Evolutionary conservation across 1,284 basidiomycete species (phyloP).

Genomic region (Jaminaea rosea): DNA sequence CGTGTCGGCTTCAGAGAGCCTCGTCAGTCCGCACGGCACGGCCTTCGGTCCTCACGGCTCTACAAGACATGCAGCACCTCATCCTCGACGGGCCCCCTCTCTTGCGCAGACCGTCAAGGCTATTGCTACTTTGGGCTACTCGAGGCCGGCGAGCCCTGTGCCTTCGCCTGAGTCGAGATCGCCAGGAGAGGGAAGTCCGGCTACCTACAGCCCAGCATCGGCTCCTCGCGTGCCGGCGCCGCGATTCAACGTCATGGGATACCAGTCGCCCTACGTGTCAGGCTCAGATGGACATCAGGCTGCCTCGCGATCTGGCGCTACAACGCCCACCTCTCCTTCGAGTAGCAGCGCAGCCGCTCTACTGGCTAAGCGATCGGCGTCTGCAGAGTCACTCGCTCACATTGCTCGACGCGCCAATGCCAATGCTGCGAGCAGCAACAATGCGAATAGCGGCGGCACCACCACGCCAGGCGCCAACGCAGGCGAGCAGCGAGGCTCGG

Average conservation of each 20-base stretch:
- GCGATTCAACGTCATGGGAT: conserved; percentile 7
- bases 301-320: background rate
- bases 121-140: conserved; percentile 36
- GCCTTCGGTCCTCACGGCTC: background rate
- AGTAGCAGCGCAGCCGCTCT: background rate
- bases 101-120: conserved; percentile 34
- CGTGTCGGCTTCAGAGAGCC: background rate
- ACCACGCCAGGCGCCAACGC: too few species aligned
- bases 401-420: conserved; percentile 11
- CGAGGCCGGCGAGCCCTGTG: conserved; percentile 23
- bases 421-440: too few species aligned
- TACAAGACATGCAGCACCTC: background rate
- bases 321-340: background rate
- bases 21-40: conserved; percentile 2
- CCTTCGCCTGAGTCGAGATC: background rate
- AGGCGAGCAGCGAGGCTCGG: too few species aligned
- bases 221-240: conserved; percentile 9
- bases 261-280: conserved; percentile 9
- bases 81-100: conserved; percentile 12
- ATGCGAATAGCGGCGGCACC: background rate
- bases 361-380: conserved; percentile 23
- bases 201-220: background rate
- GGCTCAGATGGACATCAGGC: background rate
- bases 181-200: background rate
- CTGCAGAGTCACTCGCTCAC: conserved; percentile 24